Percentiles rank a stretch among this genome's conserved stretches.
These are phyloP conservation scores for Tolypocladium guangdongense DNA, from an alignment of 2,329 filamentous ascomycete species.

Conservation along the genomic window DNA sequence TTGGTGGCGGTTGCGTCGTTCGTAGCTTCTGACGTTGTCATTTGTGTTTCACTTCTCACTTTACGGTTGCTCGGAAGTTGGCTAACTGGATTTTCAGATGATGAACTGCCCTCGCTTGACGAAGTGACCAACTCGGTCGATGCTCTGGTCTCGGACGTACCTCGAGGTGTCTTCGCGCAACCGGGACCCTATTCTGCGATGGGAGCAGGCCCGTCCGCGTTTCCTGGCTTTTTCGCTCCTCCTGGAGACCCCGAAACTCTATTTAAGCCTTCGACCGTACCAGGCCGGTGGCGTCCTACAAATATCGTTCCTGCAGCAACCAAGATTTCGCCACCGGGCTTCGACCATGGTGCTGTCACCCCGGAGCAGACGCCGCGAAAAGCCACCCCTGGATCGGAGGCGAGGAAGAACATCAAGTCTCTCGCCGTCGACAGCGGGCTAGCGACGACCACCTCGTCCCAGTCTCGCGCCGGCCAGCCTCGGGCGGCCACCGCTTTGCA, in stretches of 20 bases:
- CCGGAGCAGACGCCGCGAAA: conserved; percentile 23
- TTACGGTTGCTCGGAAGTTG: conserved; percentile 9
- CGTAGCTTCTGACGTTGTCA: conserved; percentile 7
- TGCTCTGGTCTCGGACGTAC: conserved; percentile 55
- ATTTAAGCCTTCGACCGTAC: conserved; percentile 10
- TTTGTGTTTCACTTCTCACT: conserved; percentile 10
- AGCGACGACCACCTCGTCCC: conserved; percentile 33
- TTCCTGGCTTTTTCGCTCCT: conserved; percentile 18
- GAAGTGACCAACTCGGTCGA: conserved; percentile 55
- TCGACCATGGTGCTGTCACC: conserved; percentile 15
- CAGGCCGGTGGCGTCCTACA: conserved; percentile 8
- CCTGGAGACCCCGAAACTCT: conserved; percentile 10
- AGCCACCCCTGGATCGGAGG: conserved; percentile 16
- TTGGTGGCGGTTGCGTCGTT: neutral
- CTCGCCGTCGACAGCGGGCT: conserved; percentile 33
- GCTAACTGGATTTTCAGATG: conserved; percentile 46
- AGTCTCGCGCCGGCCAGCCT: conserved; percentile 17
- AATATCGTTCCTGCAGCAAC: conserved; percentile 15
- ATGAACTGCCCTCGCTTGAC: conserved; percentile 49
- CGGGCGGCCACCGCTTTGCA: conserved; percentile 27
- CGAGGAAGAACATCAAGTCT: conserved; percentile 33
- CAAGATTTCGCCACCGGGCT: conserved; percentile 13
- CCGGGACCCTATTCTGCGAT: neutral
- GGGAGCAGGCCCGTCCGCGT: conserved; percentile 13
- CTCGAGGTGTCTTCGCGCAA: conserved; percentile 8